These are phyloP conservation scores for Boletus semigastroideus DNA, from an alignment of 1,284 basidiomycete genomes.

Conservation along the genomic window DNA sequence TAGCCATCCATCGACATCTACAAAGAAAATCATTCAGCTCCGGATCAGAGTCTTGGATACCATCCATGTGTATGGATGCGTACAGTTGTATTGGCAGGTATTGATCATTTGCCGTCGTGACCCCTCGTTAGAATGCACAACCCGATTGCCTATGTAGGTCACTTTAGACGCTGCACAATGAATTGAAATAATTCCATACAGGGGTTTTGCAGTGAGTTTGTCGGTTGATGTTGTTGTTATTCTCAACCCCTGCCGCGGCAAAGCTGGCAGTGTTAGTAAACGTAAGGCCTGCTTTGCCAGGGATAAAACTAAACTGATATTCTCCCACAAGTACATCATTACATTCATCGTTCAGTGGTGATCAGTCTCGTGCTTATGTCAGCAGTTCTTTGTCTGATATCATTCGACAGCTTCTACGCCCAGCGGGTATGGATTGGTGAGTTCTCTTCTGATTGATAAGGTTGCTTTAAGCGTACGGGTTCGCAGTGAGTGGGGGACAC, in stretches of 20 bases:
- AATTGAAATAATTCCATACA: neutral
- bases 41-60: neutral
- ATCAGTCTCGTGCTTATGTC: neutral
- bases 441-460: neutral
- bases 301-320: neutral
- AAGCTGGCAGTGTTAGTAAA: neutral
- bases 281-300: neutral
- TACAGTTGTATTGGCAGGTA: neutral
- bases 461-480: neutral
- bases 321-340: neutral
- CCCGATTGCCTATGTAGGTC: neutral
- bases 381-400: neutral
- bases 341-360: neutral
- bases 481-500: neutral
- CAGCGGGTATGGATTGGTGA: neutral
- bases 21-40: neutral
- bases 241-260: neutral
- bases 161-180: neutral
- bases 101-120: neutral
- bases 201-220: neutral
- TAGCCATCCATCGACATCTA: neutral
- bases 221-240: neutral
- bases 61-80: neutral
- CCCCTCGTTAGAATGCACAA: neutral
- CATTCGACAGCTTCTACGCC: neutral